A percentile compares a stretch with the other conserved stretches of the same genome.
Evolutionary conservation across 768 basidiomycete genomes (phyloP).

Genomic region (Saitozyma podzolica): DNA sequence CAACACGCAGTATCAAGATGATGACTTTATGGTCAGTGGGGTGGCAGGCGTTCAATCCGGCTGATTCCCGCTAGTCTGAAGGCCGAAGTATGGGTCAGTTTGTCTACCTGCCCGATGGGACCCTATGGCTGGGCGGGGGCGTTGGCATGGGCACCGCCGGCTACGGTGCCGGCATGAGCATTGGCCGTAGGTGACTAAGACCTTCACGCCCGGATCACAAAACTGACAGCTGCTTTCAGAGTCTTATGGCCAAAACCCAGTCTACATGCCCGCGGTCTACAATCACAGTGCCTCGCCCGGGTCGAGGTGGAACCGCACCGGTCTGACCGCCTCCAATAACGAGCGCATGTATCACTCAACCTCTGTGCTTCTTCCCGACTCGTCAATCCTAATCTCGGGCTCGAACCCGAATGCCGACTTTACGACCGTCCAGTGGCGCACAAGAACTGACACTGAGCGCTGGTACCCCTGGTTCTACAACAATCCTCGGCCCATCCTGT

Average conservation of each 20-base stretch:
- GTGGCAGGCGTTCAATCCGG: conserved; percentile 69
- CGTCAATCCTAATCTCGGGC: conserved; percentile 71
- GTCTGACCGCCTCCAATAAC: conserved; percentile 66
- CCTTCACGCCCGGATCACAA: too few relatives aligned
- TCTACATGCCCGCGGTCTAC: conserved; percentile 46
- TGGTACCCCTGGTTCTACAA: conserved; percentile 74
- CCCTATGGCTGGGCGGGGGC: conserved; percentile 68
- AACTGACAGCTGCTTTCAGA: conserved; percentile 46
- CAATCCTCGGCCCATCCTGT: conserved; percentile 58
- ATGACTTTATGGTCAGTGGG: too few relatives aligned
- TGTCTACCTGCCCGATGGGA: conserved; percentile 69
- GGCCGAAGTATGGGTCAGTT: conserved; percentile 52
- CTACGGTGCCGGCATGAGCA: conserved; percentile 52
- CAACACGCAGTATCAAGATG: conserved; percentile 60
- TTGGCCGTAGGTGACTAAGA: too few relatives aligned
- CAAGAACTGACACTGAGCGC: too few relatives aligned
- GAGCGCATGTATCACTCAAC: conserved; percentile 79
- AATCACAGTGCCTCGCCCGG: conserved; percentile 66
- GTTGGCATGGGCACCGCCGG: conserved; percentile 67
- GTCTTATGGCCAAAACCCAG: conserved; percentile 48
- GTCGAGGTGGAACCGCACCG: conserved; percentile 66
- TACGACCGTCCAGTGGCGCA: conserved; percentile 75
- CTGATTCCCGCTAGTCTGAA: conserved; percentile 60
- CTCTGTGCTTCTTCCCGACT: conserved; percentile 63
- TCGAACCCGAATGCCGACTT: conserved; percentile 77